phyloP scores from a whole-genome alignment of 2,329 filamentous ascomycete genomes.

The Talaromyces verruculosus region DNA sequence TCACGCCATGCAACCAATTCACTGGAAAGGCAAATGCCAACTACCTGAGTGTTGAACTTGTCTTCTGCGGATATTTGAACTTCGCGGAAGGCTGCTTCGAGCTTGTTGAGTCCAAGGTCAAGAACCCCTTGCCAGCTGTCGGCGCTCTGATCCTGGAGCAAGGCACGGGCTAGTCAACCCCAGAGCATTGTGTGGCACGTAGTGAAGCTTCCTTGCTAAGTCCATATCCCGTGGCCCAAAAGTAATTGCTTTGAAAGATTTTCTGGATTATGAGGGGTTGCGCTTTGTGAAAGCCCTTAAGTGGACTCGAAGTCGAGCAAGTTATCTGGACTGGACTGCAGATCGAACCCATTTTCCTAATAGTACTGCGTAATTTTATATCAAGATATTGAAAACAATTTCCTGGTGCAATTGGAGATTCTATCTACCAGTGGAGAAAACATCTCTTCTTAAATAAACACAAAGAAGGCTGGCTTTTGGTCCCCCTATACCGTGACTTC shows the following conservation, averaged over 20 bases:
- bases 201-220: neutral
- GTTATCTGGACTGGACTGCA: neutral
- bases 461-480: neutral
- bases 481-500: neutral
- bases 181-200: neutral
- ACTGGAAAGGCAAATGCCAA: conserved; percentile 12
- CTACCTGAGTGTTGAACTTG: neutral
- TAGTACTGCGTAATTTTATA: neutral
- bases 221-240: neutral
- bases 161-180: neutral
- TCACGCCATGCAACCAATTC: conserved; percentile 23
- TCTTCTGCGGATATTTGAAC: neutral
- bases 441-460: neutral
- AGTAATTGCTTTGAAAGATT: neutral
- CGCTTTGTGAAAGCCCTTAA: neutral
- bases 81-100: neutral
- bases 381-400: neutral
- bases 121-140: neutral
- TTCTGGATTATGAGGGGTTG: neutral
- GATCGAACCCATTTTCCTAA: neutral
- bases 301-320: neutral
- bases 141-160: neutral
- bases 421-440: neutral
- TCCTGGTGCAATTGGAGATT: neutral
- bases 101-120: neutral